Evolutionary conservation across 192 early-diverging fungal species (phyloP), one percentile per base, ranked within the genome.

Genomic region (Chytriomyces sp.): DNA sequence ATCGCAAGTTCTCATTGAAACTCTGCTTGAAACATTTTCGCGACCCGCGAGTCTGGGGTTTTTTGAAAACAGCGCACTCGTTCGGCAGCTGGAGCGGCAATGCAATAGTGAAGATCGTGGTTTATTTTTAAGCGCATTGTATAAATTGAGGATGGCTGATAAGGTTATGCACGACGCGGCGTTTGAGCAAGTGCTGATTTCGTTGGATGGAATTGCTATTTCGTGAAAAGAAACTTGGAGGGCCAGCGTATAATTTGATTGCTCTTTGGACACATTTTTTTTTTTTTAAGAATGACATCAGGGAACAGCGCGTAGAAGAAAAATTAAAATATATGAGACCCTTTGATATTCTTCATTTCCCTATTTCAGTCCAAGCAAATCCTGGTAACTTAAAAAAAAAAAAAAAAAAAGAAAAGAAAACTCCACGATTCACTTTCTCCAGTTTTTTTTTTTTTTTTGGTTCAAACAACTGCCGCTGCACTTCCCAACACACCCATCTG

Each of bases 401-500:
- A 35, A 35, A 35, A 35, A 35, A 35, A 35, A 35, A 35, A 2
- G 2, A 35, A 35, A 35, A 35, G 28, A 2, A 35, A 35, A 35
- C 28, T 35, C 28, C 28, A 35, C 28, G 28, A 35, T 35, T 35
- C 28, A 35, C 28, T 0, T 35, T 35, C 28, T 35, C 28, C 28
- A 2, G 28, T 35, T 35, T 2, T 35, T 35, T 35, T 35, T 35
- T 35, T 35, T 35, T 35, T 35, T 35, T 35, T 35, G 0, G 0
- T 35, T 35, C 35, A 35, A 35, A 35, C 35, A 35, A 35, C 16
- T 67, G 24, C 20, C 23, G 53, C 79, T n/a, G 64, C 78, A 24
- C 81, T 77, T 28, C 76, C 72, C 24, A 78, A 63, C 50, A 80
- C 81, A 18, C 82, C 82, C 47, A 79, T 75, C 2, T 28, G 71